Evolutionary conservation across 2,329 filamentous ascomycete species (phyloP).

Genomic region (Fusarium denticulatum): DNA sequence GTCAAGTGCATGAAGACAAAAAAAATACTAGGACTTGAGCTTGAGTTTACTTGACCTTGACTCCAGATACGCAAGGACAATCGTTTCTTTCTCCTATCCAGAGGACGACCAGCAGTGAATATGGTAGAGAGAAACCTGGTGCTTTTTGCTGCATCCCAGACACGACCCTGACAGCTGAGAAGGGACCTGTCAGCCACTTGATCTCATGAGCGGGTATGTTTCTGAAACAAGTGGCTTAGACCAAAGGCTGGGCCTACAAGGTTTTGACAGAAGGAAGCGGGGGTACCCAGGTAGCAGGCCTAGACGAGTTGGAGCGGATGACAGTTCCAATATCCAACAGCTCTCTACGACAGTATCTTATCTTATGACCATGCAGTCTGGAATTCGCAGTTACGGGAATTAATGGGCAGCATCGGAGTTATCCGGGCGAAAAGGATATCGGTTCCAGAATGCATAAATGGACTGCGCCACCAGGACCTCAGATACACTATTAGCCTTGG

Average conservation of each 20-base stretch:
- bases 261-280: not conserved
- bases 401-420: slow-evolving; percentile 26
- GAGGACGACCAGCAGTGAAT: slow-evolving; percentile 34
- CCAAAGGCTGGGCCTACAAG: slow-evolving; percentile 30
- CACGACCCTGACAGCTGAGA: slow-evolving; percentile 20
- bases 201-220: slow-evolving; percentile 17
- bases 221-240: slow-evolving; percentile 44
- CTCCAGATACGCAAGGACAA: not conserved
- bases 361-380: slow-evolving; percentile 18
- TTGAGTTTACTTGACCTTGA: not conserved
- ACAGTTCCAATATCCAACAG: slow-evolving; percentile 22
- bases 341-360: slow-evolving; percentile 14
- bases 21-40: not conserved
- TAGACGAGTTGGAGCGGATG: slow-evolving; percentile 26
- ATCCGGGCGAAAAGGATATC: slow-evolving; percentile 14
- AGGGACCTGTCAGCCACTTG: slow-evolving; percentile 33
- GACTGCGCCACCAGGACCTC: slow-evolving; percentile 12
- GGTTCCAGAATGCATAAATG: not conserved
- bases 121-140: slow-evolving; percentile 7
- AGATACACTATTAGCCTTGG: not conserved
- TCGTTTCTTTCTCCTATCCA: not conserved
- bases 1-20: not conserved
- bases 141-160: slow-evolving; percentile 29
- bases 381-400: not conserved
- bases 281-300: slow-evolving; percentile 12